Percentiles rank a stretch among this genome's conserved stretches.
These are phyloP conservation scores for Phyllosticta citribraziliensis DNA, from an alignment of 2,329 filamentous ascomycete genomes.

Conservation along the genomic window DNA sequence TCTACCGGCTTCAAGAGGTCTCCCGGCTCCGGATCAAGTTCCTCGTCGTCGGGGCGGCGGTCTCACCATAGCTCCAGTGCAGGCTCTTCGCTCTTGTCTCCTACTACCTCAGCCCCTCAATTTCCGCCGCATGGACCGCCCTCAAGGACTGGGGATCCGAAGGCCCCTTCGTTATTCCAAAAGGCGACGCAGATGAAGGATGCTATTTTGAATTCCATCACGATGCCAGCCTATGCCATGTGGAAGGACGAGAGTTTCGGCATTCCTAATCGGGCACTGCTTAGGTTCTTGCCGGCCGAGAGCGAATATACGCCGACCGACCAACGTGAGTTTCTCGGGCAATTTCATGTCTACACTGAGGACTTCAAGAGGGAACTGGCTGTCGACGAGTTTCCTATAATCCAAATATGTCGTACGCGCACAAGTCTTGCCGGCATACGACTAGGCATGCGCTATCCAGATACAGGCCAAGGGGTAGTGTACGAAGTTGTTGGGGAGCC, in stretches of 20 bases:
- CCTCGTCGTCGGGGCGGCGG: slow-evolving; percentile 26
- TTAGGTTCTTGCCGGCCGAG: slow-evolving; percentile 32
- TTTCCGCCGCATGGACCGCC: slow-evolving; percentile 62
- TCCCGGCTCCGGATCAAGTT: slow-evolving; percentile 27
- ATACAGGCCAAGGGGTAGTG: slow-evolving; percentile 43
- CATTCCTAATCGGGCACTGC: slow-evolving; percentile 59
- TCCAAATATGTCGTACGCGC: slow-evolving; percentile 52
- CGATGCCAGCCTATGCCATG: slow-evolving; percentile 66
- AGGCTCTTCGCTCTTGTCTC: slow-evolving; percentile 38
- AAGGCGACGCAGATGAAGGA: slow-evolving; percentile 70
- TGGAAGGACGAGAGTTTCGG: slow-evolving; percentile 70
- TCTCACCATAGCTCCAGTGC: slow-evolving; percentile 22
- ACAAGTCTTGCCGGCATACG: slow-evolving; percentile 49
- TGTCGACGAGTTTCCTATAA: slow-evolving; percentile 56
- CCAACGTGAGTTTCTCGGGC: slow-evolving; percentile 44
- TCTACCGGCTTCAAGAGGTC: slow-evolving; percentile 27
- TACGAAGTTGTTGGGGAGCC: slow-evolving; percentile 60
- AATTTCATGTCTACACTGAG: slow-evolving; percentile 55
- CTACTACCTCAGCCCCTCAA: slow-evolving; percentile 47
- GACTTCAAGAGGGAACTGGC: slow-evolving; percentile 53
- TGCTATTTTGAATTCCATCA: slow-evolving; percentile 63
- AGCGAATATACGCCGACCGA: slow-evolving; percentile 25
- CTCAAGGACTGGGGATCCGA: slow-evolving; percentile 42
- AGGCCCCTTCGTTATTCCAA: slow-evolving; percentile 56
- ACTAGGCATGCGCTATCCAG: slow-evolving; percentile 53